Evolutionary conservation across 805 yeast genomes (phyloP), one percentile per base, ranked within the genome.

Genomic region (Schizosaccharomyces cryophilus): DNA sequence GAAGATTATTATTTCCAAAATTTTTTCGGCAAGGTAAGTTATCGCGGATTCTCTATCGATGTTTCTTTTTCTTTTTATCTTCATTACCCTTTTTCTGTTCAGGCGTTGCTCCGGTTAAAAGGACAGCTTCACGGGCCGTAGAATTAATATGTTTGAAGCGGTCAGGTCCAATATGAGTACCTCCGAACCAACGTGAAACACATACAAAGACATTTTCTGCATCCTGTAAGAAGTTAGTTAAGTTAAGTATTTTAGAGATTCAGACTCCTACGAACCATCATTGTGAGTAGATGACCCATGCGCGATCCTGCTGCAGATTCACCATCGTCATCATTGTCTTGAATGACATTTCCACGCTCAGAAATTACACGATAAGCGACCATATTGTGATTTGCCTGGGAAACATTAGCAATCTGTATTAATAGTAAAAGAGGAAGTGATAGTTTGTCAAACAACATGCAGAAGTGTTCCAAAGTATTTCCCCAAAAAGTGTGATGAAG

Each of bases 291-390:
- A 31, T 30, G 30, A 26, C 21, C 51, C 42, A 29, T 19, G 40
- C 62, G 60, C 6, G 35, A 42, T 71, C 98, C 98, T 0, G 97
- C 95, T 0, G 97, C 97, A 0, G 94, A 78, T 68, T 93, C 98
- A 2, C 98, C 98, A 68, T 90, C 98, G 69, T 93, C 97, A 68
- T 93, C 96, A 66, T 86, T 88, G 66, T 93, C 96, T 64, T 40
- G 15, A 19, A 61, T 26, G 40, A 26, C 45, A 40, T 42, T 30
- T n/a, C 51, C 47, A 24, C 29, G 42, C n/a, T 19, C 24, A 17
- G 40, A 30, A 13, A 35, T 55, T 17, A 42, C n/a, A 17, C 26
- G 19, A 38, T n/a, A n/a, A 7, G 45, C 64, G 15, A 30, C 66
- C 67, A 93, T 93, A 63, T 83, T 83, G 70, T 90, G 97, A 0